Evolutionary conservation across 139 green algal genomes (phyloP).

Genomic region (Spirogloea muscicola): DNA sequence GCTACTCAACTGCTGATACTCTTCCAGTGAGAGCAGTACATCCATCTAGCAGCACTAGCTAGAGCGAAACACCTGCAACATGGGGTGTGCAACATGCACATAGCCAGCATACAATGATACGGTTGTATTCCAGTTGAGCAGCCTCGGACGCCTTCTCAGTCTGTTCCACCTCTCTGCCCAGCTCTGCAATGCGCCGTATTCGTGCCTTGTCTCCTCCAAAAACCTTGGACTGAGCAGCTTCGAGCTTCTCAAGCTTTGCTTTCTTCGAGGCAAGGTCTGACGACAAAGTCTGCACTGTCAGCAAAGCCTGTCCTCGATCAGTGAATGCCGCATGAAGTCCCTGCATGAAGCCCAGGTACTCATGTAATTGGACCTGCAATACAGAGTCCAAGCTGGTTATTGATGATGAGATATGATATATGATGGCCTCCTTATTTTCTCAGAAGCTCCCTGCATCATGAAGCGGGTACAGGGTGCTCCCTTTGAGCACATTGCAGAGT

Average conservation of each 20-base stretch:
- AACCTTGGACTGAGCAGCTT: conserved; percentile 38
- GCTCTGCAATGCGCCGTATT: conserved; percentile 35
- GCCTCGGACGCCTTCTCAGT: conserved; percentile 49
- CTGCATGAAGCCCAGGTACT: conserved; percentile 61
- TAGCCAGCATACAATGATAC: too few relatives aligned
- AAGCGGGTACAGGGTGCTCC: too few relatives aligned
- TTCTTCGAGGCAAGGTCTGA: conserved; percentile 54
- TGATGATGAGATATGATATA: too few relatives aligned
- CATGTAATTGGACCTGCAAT: conserved; percentile 63
- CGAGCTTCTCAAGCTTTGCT: conserved; percentile 31
- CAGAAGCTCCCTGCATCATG: too few relatives aligned
- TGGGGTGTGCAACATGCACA: too few relatives aligned
- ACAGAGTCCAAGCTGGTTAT: too few relatives aligned
- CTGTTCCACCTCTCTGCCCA: conserved; percentile 56
- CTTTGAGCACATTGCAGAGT: too few relatives aligned
- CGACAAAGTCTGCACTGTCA: conserved; percentile 62
- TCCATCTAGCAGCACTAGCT: too few relatives aligned
- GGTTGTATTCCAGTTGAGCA: conserved; percentile 57
- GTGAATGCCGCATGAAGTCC: conserved; percentile 48
- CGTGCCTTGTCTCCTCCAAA: conserved; percentile 51
- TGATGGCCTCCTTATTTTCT: too few relatives aligned
- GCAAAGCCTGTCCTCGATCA: conserved; percentile 61
- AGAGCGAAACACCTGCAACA: too few relatives aligned
- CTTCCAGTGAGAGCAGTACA: too few relatives aligned
- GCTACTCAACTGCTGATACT: too few relatives aligned